Evolutionary conservation across 305 asterid genomes (phyloP), one percentile per base, ranked within the genome.

Genomic region (Solanum hybrid): DNA sequence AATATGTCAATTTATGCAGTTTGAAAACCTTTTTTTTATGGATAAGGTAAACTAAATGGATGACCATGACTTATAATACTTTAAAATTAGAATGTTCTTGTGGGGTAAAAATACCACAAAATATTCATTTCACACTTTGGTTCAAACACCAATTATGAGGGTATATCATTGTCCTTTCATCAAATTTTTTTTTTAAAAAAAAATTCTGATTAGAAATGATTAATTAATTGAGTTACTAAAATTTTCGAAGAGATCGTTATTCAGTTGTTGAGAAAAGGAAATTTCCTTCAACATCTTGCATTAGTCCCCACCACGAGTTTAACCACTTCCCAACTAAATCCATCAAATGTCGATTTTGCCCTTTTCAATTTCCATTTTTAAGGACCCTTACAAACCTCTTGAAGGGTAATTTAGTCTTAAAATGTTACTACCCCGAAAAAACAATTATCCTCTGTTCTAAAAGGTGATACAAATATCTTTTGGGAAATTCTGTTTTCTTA

Each of bases 101-200:
- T 89, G 76, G 18, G 42, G n/a, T 36, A 42, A 82, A 29, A 89
- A 80, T 82, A 37, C 64, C 79, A 80, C 51, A 40, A 61, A 78
- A 73, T 88, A 87, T 83, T 35, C 89, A n/a, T 90, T 87, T 90
- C 88, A 86, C 92, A 92, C 89, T 91, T 78, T 35, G 85, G 85
- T 78, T 78, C 51, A 35, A 78, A 35, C 20, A 35, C 51, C 8
- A 78, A 34, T 77, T 77, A 77, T 77, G 18, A 20, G 83, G 26
- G 29, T 69, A 11, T 5, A 69, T 4, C 8, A 11, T 69, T 67
- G 14, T 67, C 13, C 75, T n/a, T 67, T 7, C 10, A 57, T 18
- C 22, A 5, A 14, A 3, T 31, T 31, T 31, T 31, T 31, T n/a
- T n/a, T n/a, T n/a, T n/a, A n/a, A n/a, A 33, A 33, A 10, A 40